A percentile compares a stretch with the other conserved stretches of the same genome.
phyloP scores from a whole-genome alignment of 177 flowering plant species.

The Vitis hybrid region DNA sequence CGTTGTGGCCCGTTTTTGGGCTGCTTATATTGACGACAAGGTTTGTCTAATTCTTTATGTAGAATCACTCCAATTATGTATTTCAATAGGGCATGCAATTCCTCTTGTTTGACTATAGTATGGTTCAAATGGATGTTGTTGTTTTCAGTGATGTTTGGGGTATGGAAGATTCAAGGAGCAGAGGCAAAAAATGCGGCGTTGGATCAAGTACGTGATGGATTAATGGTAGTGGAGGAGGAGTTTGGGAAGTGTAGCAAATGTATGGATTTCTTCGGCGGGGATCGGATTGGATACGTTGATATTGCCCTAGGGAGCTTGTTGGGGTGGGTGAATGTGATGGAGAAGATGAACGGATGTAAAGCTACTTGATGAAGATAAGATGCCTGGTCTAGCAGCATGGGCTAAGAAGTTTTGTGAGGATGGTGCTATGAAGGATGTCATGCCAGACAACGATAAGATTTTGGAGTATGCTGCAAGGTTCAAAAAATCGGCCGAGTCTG shows the following conservation, averaged over 20 bases:
- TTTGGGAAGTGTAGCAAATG: constrained; percentile 33
- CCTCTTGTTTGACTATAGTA: too few species aligned
- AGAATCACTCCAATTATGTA: too few species aligned
- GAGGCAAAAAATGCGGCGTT: constrained; percentile 25
- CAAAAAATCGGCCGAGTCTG: too few species aligned
- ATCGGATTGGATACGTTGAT: constrained; percentile 36
- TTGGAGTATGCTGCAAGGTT: constrained; percentile 19
- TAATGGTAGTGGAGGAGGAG: constrained; percentile 35
- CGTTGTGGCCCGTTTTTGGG: constrained; percentile 71
- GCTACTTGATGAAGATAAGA: constrained; percentile 23
- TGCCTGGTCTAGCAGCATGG: constrained; percentile 30
- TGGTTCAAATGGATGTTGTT: constrained; percentile 16
- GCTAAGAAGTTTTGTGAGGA: constrained; percentile 33
- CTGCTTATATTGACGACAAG: constrained; percentile 65
- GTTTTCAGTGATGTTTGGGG: constrained; percentile 19
- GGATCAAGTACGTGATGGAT: constrained; percentile 17
- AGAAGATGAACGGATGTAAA: constrained; percentile 24
- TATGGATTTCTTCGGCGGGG: constrained; percentile 38
- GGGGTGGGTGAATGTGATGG: constrained; percentile 33
- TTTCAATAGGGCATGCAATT: too few species aligned
- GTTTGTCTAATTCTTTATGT: constrained; percentile 19
- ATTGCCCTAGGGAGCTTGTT: constrained; percentile 34
- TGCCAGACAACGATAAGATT: constrained; percentile 43
- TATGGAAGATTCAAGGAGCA: constrained; percentile 18
- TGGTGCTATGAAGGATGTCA: constrained; percentile 31